phyloP scores from a whole-genome alignment of 129 eudicot species.

The Tanacetum coccineum region DNA sequence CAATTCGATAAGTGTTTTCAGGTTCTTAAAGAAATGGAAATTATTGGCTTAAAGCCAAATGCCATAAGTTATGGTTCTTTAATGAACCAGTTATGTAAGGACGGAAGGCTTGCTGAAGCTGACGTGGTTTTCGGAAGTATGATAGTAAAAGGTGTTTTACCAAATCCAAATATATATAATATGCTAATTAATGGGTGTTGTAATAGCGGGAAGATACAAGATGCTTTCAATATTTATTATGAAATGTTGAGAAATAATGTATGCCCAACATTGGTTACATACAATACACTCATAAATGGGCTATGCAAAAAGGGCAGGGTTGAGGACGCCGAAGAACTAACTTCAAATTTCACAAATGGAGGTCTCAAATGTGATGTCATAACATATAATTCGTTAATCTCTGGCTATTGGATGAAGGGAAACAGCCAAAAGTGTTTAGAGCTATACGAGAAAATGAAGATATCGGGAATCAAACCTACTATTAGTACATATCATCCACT shows the following conservation, averaged over 20 bases:
- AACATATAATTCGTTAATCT: constrained; percentile 27
- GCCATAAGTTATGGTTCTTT: constrained; percentile 26
- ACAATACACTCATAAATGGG: constrained; percentile 33
- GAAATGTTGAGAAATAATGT: constrained; percentile 22
- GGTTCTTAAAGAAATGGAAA: constrained; percentile 31
- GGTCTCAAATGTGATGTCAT: constrained; percentile 10
- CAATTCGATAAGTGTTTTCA: constrained; percentile 28
- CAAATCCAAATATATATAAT: constrained; percentile 22
- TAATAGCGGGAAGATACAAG: constrained; percentile 20
- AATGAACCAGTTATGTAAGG: constrained; percentile 20
- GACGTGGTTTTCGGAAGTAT: constrained; percentile 16
- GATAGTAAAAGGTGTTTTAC: constrained; percentile 25
- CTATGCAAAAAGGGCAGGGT: constrained; percentile 34
- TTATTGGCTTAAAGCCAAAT: constrained; percentile 24
- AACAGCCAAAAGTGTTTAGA: constrained; percentile 27
- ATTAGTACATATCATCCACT: constrained; percentile 30
- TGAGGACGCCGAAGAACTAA: constrained; percentile 33
- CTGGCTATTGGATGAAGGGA: constrained; percentile 29
- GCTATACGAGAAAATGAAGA: constrained; percentile 29
- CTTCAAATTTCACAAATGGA: neutral
- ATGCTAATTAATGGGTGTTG: constrained; percentile 27
- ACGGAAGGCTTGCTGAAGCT: constrained; percentile 25
- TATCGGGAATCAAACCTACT: constrained; percentile 27
- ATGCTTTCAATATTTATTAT: constrained; percentile 28
- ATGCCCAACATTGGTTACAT: constrained; percentile 25